Base-by-base conservation (phyloP, 805 yeast species). In the Saturnispora besseyi region DNA sequence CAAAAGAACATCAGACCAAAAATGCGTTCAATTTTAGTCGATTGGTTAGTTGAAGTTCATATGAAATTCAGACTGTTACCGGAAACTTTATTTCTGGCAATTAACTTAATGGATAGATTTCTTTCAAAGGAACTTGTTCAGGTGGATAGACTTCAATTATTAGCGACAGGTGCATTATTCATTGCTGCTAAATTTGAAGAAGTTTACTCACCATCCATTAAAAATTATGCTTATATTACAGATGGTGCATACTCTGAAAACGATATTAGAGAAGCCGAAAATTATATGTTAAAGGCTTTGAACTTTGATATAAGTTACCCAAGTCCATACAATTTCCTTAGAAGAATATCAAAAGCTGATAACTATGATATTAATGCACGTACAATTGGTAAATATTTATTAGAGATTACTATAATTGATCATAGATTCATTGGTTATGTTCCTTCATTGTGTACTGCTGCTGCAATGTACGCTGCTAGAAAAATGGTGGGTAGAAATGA, bases 111-210 rank as follows among this genome's bases (percentile, higher is more conserved):
- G 87, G 97, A 90, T 68, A 70, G 96, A 56, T 88, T 85, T 66
- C 77, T 90, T 77, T 78, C 89, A 7, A 69, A 74, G 49, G 88
- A 84, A 59, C 73, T 75, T 38, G 90, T 87, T 24, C 83, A 83
- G 51, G 79, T 89, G 52, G 88, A 83, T 59, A 79, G 85, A 66
- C 67, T 90, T 45, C 97, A 90, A 70, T 74, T 89, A 53, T 73
- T 88, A 49, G 96, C 96, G 5, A 85, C 93, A 1, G 87, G 96
- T 1, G 76, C 90, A 11, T 69, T 90, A 51, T 87, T 88, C 65
- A 84, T 88, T 53, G 96, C 96, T 38, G 95, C 96, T 13, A 89
- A 89, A 67, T 87, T 85, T 64, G 96, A 90, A 69, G 97, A 90
- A 68, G 95, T 90, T 28, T 84, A 82, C 62, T 75, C 88, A 10